Evolutionary conservation across 129 eudicot species (phyloP), one percentile per base, ranked within the genome.

Genomic region (Flaveria linearis): DNA sequence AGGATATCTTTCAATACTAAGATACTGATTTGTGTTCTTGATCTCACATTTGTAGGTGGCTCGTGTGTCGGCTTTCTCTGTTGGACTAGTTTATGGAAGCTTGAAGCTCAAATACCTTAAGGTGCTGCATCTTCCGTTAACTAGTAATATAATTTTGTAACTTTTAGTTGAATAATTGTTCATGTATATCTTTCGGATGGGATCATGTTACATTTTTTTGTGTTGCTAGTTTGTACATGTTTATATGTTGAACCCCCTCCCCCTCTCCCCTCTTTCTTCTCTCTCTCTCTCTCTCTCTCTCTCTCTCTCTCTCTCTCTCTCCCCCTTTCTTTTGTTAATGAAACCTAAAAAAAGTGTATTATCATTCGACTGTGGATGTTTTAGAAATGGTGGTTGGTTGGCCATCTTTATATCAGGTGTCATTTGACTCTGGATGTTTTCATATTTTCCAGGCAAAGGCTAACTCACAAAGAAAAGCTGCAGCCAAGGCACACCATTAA

Each of bases 1-100:
- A 63, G 9, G 71, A 18, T 20, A 3, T 57, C 3, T 43, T 13
- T 66, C 23, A 14, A 13, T 22, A 8, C 58, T 42, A 17, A 56
- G 17, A 23, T 47, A 14, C 17, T 55, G 56, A 30, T 17, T 42
- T 41, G 11, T 22, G 43, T 25, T 68, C 0, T 33, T 3, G 20
- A 30, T 60, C 16, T 70, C 22, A 36, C 63, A 9, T 7, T 25
- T 73, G 76, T 71, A 89, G 98, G 98, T 92, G 80, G 93, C 94
- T 81, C 96, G 98, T 79, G 96, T 72, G 50, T 92, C 93, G 14
- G 96, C 92, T 26, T 84, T 92, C 75, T 77, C 98, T 17, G 61
- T 74, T 50, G 96, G 98, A n/a, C 50, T 89, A 20, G 96, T 85
- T 25, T 92, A 92, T 62, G 96, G 96, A 58, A 92, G 80, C 82